Conservation (phyloP, 2,329 filamentous ascomycete genomes). For the Fusarium sterilihyphosum region DNA sequence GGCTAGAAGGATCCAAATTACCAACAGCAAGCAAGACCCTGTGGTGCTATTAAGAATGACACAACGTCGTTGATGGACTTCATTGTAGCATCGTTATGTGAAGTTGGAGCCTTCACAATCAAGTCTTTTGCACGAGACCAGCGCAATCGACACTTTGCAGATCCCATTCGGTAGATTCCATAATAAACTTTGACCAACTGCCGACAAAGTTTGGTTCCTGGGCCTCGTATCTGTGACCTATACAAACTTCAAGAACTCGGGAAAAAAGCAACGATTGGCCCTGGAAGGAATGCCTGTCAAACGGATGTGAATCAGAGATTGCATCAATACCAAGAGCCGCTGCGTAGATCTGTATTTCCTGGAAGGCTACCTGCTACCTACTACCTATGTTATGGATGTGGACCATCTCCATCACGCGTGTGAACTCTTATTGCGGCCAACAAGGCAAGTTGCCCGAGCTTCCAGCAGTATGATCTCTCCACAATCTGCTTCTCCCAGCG, state of each 20-base stretch:
- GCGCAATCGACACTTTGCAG: neutral
- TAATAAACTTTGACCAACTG: neutral
- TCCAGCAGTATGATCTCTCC: neutral
- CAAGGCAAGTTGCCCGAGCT: conserved; percentile 2
- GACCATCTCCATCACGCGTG: conserved; percentile 3
- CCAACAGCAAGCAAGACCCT: neutral
- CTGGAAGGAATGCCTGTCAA: neutral
- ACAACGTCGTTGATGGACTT: neutral
- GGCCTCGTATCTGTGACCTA: neutral
- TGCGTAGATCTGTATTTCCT: conserved; percentile 31
- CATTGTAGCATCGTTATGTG: neutral
- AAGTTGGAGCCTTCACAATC: neutral
- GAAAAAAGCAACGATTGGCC: neutral
- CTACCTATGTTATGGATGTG: neutral
- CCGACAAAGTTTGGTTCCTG: neutral
- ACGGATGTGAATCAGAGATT: neutral
- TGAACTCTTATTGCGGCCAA: neutral
- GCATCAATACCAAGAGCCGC: neutral
- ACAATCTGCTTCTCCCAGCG: neutral
- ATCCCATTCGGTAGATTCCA: neutral
- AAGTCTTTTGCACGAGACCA: neutral
- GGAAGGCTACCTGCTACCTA: neutral
- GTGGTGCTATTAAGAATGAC: neutral
- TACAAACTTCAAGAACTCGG: neutral
- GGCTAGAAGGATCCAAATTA: neutral